Evolutionary conservation across 2,329 filamentous ascomycete species (phyloP), one percentile per base, ranked within the genome.

Genomic region (Chaetomiaceae sp.): DNA sequence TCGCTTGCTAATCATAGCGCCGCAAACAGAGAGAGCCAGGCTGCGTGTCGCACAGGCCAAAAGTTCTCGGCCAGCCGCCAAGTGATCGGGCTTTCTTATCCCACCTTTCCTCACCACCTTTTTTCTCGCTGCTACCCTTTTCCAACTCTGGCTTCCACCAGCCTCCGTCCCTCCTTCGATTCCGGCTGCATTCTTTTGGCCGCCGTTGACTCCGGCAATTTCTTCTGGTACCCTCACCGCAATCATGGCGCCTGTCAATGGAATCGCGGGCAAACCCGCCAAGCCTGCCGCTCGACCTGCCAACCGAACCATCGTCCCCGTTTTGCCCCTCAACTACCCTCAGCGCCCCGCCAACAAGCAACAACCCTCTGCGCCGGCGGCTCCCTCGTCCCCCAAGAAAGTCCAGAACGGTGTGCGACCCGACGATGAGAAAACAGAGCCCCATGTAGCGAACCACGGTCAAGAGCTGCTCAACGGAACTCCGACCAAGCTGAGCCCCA

Each of bases 221-320:
- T 20, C 25, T 37, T 27, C 20, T 18, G 30, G 20, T 42, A 20
- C 14, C 46, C 34, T 25, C 27, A 25, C 52, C 13, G 25, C 41
- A 47, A 49, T 34, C 55, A 63, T 66, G 60, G 56, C 62, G 49
- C 54, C 61, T 25, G 25, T 53, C 48, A 62, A 61, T 41, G 61
- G 61, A 52, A 45, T 47, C 52, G 34, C 55, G 14, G 56, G 40
- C 54, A 61, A 58, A 36, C 50, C 58, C n/a, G 48, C 56, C 25
- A 61, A 58, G 53, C 36, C 53, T n/a, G 37, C 30, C 23, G 42
- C 54, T 33, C 51, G 61, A 14, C 52, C 53, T 23, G 36, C 57
- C 36, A 27, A 16, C 29, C 20, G 42, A 18, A 8, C 32, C 37
- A 16, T 65, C 25, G 55, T 65, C 38, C 63, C 63, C n/a, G 63